phyloP scores from a whole-genome alignment of 2,329 filamentous ascomycete genomes.

The Alternaria viburni region DNA sequence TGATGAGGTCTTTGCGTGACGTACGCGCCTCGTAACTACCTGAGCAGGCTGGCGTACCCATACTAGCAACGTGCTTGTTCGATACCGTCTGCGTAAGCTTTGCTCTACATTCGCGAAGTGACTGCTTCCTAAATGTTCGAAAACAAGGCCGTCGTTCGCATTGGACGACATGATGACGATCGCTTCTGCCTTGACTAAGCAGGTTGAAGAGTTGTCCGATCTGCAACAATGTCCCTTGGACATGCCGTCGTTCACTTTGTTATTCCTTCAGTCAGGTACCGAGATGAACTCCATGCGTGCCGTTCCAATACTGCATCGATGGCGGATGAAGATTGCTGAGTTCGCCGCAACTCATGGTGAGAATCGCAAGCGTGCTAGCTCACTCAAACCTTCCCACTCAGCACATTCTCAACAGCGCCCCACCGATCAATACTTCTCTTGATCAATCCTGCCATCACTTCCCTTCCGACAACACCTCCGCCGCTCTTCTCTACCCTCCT shows the following conservation, averaged over 20 bases:
- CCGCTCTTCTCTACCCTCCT: constrained; percentile 83
- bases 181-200: neutral
- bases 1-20: neutral
- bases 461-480: constrained; percentile 71
- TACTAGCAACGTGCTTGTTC: neutral
- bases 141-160: neutral
- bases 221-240: neutral
- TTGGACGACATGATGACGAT: no score
- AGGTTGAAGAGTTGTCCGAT: neutral
- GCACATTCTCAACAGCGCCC: constrained; percentile 58
- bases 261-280: neutral
- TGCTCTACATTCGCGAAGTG: neutral
- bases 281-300: neutral
- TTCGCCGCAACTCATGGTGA: neutral
- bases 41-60: neutral
- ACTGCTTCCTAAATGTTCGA: no score
- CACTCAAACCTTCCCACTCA: constrained; percentile 20
- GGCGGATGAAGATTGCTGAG: neutral
- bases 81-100: neutral
- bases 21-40: neutral
- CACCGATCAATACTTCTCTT: constrained; percentile 69
- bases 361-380: neutral
- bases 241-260: neutral
- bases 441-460: constrained; percentile 66
- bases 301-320: neutral